phyloP scores from a whole-genome alignment of 257 asterid genomes.

The Lycium barbarum region DNA sequence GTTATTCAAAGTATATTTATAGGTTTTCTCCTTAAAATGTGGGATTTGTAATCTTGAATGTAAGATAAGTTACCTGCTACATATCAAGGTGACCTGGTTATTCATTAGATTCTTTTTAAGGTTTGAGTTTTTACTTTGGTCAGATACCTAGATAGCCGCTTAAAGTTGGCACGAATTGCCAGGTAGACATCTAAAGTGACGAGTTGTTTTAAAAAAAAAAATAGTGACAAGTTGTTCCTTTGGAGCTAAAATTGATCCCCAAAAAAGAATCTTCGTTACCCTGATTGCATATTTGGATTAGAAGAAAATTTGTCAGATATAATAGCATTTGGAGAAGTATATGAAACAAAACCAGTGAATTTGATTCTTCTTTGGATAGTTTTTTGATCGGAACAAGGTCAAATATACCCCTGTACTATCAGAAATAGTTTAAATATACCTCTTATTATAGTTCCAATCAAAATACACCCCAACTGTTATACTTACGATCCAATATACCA shows the following conservation, averaged over 20 bases:
- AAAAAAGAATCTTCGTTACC: neutral
- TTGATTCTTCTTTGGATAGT: no score
- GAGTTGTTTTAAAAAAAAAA: no score
- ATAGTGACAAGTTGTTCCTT: constrained; percentile 1
- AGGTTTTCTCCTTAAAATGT: neutral
- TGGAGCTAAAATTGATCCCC: neutral
- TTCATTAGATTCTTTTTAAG: neutral
- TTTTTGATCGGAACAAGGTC: no score
- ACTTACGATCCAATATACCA: no score
- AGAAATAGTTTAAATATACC: no score
- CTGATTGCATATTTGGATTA: neutral
- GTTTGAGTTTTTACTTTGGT: neutral
- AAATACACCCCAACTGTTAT: no score
- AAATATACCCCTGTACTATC: no score
- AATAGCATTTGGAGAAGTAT: no score
- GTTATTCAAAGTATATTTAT: neutral
- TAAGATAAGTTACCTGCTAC: neutral
- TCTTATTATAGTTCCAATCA: no score
- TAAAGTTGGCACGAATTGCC: neutral
- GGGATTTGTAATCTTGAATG: neutral
- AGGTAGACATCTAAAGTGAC: neutral
- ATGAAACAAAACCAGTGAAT: no score
- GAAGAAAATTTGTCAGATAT: no score
- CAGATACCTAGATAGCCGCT: neutral
- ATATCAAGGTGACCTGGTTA: neutral